These are phyloP conservation scores for Phytophthora aleatoria DNA, from an alignment of 352 stramenopile species.

Conservation along the genomic window DNA sequence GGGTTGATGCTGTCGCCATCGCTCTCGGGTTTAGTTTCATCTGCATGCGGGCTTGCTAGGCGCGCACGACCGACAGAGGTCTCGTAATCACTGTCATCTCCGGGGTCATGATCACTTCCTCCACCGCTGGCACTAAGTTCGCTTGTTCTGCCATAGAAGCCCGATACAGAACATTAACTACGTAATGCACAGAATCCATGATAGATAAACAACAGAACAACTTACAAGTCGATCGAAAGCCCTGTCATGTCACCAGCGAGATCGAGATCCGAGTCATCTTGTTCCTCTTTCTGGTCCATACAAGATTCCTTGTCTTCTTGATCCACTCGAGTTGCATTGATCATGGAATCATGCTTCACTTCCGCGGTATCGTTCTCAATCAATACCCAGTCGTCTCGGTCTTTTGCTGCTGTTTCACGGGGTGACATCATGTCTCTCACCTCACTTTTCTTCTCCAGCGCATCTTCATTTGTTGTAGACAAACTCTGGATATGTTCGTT, in stretches of 20 bases:
- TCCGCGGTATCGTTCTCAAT: conserved; percentile 3
- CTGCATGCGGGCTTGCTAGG: not conserved
- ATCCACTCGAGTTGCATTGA: not conserved
- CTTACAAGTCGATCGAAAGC: conserved; percentile 74
- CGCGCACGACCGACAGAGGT: not conserved
- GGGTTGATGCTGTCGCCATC: conserved; percentile 9
- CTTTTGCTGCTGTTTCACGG: conserved; percentile 3
- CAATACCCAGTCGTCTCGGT: conserved; percentile 11
- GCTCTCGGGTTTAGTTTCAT: conserved; percentile 7
- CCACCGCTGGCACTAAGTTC: conserved; percentile 19
- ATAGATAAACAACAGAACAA: conserved; percentile 22
- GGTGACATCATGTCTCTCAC: not conserved
- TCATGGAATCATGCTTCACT: not conserved
- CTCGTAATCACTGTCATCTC: conserved; percentile 2
- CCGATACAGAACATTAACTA: conserved; percentile 1
- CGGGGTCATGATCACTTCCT: not conserved
- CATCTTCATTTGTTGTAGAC: not conserved
- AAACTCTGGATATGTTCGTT: conserved; percentile 1
- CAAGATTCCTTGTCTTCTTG: not conserved
- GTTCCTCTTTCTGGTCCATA: not conserved
- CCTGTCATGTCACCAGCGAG: conserved; percentile 28
- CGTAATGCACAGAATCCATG: conserved; percentile 14
- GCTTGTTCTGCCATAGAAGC: conserved; percentile 43
- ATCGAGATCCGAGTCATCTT: conserved; percentile 16
- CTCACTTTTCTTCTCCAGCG: not conserved